A percentile compares a stretch with the other conserved stretches of the same genome.
phyloP scores from a whole-genome alignment of 305 asterid genomes.

The Rubia tinctorum region DNA sequence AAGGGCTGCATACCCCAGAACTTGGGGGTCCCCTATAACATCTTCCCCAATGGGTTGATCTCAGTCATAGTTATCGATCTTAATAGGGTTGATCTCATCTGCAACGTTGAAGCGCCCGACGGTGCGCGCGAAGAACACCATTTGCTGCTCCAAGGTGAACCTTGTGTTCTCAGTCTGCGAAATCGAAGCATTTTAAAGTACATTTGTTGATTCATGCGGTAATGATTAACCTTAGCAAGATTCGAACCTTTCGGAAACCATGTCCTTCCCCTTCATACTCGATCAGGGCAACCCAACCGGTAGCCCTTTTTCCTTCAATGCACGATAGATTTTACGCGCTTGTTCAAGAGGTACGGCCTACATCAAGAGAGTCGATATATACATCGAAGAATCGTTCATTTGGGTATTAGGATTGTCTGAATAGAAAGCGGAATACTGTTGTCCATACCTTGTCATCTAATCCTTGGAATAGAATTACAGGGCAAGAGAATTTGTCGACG shows the following conservation, averaged over 20 bases:
- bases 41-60: background rate
- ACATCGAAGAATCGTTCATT: background rate
- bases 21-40: background rate
- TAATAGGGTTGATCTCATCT: conserved; percentile 72
- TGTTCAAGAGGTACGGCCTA: conserved; percentile 56
- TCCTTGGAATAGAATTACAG: conserved; percentile 14
- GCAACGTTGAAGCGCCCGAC: conserved; percentile 72
- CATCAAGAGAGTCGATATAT: background rate
- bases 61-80: conserved; percentile 70
- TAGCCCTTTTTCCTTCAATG: conserved; percentile 75
- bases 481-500: conserved; percentile 10
- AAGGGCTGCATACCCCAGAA: background rate
- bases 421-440: background rate
- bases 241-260: conserved; percentile 82
- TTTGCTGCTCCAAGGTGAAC: conserved; percentile 90
- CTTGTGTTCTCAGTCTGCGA: conserved; percentile 86
- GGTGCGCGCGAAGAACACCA: conserved; percentile 85
- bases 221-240: background rate
- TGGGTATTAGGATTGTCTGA: background rate
- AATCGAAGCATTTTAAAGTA: background rate
- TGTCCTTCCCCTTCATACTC: conserved; percentile 96
- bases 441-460: conserved; percentile 11
- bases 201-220: background rate
- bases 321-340: conserved; percentile 79
- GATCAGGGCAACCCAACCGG: conserved; percentile 86